Evolutionary conservation across 805 yeast genomes (phyloP), one percentile per base, ranked within the genome.

Genomic region (Pichia californica): DNA sequence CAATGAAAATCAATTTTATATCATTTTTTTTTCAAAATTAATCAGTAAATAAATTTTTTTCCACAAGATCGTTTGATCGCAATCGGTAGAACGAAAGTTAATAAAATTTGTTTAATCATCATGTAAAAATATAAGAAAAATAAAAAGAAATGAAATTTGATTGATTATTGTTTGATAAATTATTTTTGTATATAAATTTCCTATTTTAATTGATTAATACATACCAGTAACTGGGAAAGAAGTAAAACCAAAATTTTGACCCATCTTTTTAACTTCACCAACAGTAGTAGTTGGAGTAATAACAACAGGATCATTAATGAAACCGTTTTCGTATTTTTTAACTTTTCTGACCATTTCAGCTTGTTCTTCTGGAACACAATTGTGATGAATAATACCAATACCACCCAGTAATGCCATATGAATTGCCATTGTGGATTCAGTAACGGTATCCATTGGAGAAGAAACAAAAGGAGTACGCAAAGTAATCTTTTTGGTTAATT

Each of bases 61-160:
- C 97, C 94, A 69, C 96, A 88, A 77, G 95, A 85, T 88, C 93
- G 95, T 83, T 81, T 81, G 93, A 85, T 83, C 95, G 59, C 64
- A 68, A 63, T 83, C 96, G 95, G 98, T 83, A 91, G 99, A 91
- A 91, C 98, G 99, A 91, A 91, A 91, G 98, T 91, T 88, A 86
- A 74, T 65, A 62, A 64, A 48, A 57, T 55, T 59, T 53, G 51
- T 61, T n/a, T 61, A 61, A 73, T 80, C 84, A 79, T 80, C 86
- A 79, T 62, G 30, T 49, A 44, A 54, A 41, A 29, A 19, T 27
- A 10, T 35, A 25, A 20, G 28, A 47, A 50, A 39, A 36, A 47
- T 50, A 36, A 25, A 50, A 45, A 32, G 43, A 43, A 30, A 29
- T 21, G 9, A 36, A 36, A 41, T 28, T 10, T 19, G 35, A 27